Conservation (phyloP, 164 flowering plant species). For the Umbellularia californica region DNA sequence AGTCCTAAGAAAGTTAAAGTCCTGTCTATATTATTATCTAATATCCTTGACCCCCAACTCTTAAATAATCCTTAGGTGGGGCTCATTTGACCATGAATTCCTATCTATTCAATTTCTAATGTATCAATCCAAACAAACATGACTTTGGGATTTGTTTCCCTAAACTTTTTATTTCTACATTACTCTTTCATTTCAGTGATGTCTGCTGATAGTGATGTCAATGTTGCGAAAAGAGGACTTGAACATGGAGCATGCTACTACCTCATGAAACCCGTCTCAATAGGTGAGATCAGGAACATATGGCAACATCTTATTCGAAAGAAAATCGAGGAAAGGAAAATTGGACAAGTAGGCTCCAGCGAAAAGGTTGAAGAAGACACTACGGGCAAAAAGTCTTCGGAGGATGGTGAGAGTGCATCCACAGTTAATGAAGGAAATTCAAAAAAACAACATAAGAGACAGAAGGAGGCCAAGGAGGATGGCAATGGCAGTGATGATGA, state of each 20-base stretch:
- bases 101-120: too few species aligned
- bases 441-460: slow-evolving; percentile 34
- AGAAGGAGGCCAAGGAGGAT: slow-evolving; percentile 38
- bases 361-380: not conserved
- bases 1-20: too few species aligned
- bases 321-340: slow-evolving; percentile 63
- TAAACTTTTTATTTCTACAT: not conserved
- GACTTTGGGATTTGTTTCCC: not conserved
- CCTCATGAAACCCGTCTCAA: slow-evolving; percentile 81
- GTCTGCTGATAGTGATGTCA: slow-evolving; percentile 93
- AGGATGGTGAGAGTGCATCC: not conserved
- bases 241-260: slow-evolving; percentile 96
- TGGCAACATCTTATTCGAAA: slow-evolving; percentile 93
- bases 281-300: slow-evolving; percentile 85
- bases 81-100: too few species aligned
- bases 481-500: not conserved
- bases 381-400: not conserved
- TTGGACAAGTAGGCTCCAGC: slow-evolving; percentile 23
- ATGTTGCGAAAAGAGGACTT: slow-evolving; percentile 87
- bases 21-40: too few species aligned
- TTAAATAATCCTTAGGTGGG: too few species aligned
- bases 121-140: too few species aligned
- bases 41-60: too few species aligned
- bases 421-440: slow-evolving; percentile 41
- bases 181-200: slow-evolving; percentile 55